A percentile compares a stretch with the other conserved stretches of the same genome.
phyloP scores from a whole-genome alignment of 257 asterid species.

The Gentiana straminea region DNA sequence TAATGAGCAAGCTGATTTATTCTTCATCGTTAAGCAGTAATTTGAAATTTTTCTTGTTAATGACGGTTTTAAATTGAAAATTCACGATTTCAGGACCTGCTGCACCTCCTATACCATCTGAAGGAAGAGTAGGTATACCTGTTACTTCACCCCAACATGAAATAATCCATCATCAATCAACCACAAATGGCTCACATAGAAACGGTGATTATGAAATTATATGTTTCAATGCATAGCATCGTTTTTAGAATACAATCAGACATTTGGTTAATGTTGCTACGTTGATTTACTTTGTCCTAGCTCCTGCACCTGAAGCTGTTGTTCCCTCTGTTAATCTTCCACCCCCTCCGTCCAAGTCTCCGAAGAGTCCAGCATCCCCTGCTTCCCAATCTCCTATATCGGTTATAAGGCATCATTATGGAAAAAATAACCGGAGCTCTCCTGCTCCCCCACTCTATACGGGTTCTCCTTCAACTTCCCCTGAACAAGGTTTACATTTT shows the following conservation, averaged over 20 bases:
- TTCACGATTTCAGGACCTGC: slow-evolving; percentile 35
- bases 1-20: not conserved
- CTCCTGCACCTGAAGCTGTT: slow-evolving; percentile 31
- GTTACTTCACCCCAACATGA: slow-evolving; percentile 33
- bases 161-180: slow-evolving; percentile 21
- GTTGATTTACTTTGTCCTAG: slow-evolving; percentile 25
- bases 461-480: slow-evolving; percentile 39
- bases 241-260: not conserved
- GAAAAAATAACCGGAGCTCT: slow-evolving; percentile 21
- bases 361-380: slow-evolving; percentile 24
- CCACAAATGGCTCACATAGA: slow-evolving; percentile 33
- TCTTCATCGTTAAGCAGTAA: too few relatives aligned
- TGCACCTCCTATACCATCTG: slow-evolving; percentile 29
- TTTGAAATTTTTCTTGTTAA: not conserved
- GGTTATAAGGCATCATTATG: slow-evolving; percentile 20
- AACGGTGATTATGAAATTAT: slow-evolving; percentile 32
- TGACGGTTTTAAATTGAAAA: slow-evolving; percentile 2
- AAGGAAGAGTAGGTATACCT: slow-evolving; percentile 30
- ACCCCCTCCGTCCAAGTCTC: slow-evolving; percentile 36
- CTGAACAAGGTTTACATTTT: slow-evolving; percentile 33
- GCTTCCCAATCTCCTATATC: slow-evolving; percentile 20
- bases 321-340: slow-evolving; percentile 33
- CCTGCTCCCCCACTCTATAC: slow-evolving; percentile 35
- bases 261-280: slow-evolving; percentile 1
- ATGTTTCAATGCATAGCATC: slow-evolving; percentile 2